phyloP scores from a whole-genome alignment of 345 rosid genomes.

The Conringia planisiliqua region DNA sequence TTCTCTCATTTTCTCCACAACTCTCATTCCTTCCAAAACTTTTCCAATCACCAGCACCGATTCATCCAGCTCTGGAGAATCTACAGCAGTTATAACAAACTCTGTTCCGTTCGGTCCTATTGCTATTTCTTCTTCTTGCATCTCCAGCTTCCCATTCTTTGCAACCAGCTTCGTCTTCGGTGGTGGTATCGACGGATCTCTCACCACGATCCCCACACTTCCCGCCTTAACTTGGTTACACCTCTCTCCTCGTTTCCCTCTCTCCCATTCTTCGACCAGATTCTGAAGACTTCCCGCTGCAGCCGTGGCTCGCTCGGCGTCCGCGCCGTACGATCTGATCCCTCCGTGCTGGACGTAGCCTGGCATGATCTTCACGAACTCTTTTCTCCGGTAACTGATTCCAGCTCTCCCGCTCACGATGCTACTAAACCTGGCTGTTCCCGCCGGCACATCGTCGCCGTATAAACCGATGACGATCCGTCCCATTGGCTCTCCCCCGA shows the following conservation, averaged over 20 bases:
- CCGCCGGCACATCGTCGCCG: conserved; percentile 56
- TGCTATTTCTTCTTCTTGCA: conserved; percentile 62
- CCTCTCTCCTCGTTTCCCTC: conserved; percentile 39
- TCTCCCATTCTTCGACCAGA: conserved; percentile 63
- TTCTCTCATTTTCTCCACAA: conserved; percentile 55
- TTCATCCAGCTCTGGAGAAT: conserved; percentile 77
- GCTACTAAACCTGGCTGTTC: conserved; percentile 57
- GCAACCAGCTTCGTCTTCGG: conserved; percentile 84
- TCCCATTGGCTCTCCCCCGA: conserved; percentile 69
- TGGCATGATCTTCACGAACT: conserved; percentile 78
- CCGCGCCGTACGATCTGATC: conserved; percentile 78
- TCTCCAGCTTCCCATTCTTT: conserved; percentile 60
- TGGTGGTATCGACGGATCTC: conserved; percentile 75
- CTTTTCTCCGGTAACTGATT: conserved; percentile 82
- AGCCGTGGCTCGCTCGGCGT: conserved; percentile 69
- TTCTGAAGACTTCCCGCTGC: conserved; percentile 46
- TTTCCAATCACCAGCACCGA: conserved; percentile 73
- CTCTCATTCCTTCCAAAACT: conserved; percentile 76
- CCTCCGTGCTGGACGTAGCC: conserved; percentile 85
- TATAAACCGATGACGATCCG: conserved; percentile 69
- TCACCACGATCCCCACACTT: conserved; percentile 64
- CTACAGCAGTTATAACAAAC: conserved; percentile 63
- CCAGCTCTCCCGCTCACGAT: conserved; percentile 83
- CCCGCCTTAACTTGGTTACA: conserved; percentile 57
- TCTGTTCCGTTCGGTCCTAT: conserved; percentile 75